These are phyloP conservation scores for Punica granatum DNA, from an alignment of 345 rosid genomes.

Conservation along the genomic window DNA sequence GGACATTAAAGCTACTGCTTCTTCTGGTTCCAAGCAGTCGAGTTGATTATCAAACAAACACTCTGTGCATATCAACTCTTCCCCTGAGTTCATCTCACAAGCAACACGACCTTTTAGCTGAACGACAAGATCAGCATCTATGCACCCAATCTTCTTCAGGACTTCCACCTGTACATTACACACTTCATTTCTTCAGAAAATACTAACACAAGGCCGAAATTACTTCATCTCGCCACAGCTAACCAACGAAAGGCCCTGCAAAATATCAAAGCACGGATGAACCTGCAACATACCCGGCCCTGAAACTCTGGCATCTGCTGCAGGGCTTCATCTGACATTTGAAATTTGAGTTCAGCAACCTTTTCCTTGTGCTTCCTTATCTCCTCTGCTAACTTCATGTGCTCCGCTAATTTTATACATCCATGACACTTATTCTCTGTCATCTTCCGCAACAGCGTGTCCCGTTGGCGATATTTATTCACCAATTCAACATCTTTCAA, in stretches of 20 bases:
- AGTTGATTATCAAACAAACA: slow-evolving; percentile 94
- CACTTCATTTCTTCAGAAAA: slow-evolving; percentile 3
- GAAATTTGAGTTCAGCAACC: slow-evolving; percentile 44
- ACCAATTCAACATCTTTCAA: slow-evolving; percentile 60
- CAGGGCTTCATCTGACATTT: slow-evolving; percentile 88
- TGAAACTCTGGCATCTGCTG: slow-evolving; percentile 95
- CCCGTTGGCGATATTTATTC: slow-evolving; percentile 53
- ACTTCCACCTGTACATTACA: slow-evolving; percentile 64
- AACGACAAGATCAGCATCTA: slow-evolving; percentile 82
- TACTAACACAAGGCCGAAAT: background rate
- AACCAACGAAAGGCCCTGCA: background rate
- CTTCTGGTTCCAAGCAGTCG: slow-evolving; percentile 90
- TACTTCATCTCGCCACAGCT: background rate
- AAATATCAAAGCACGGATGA: background rate
- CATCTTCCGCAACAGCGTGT: slow-evolving; percentile 63
- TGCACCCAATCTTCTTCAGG: slow-evolving; percentile 77
- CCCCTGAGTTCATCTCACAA: slow-evolving; percentile 99
- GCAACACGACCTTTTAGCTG: slow-evolving; percentile 98
- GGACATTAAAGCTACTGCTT: slow-evolving; percentile 96
- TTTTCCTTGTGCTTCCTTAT: slow-evolving; percentile 57
- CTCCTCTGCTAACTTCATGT: slow-evolving; percentile 63
- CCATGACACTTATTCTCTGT: slow-evolving; percentile 77
- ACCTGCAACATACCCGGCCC: slow-evolving; percentile 61
- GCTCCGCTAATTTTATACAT: slow-evolving; percentile 80
- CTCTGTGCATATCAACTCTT: slow-evolving; percentile 86